phyloP scores from a whole-genome alignment of 2,329 filamentous ascomycete species.

The Aspergillus glaucus region DNA sequence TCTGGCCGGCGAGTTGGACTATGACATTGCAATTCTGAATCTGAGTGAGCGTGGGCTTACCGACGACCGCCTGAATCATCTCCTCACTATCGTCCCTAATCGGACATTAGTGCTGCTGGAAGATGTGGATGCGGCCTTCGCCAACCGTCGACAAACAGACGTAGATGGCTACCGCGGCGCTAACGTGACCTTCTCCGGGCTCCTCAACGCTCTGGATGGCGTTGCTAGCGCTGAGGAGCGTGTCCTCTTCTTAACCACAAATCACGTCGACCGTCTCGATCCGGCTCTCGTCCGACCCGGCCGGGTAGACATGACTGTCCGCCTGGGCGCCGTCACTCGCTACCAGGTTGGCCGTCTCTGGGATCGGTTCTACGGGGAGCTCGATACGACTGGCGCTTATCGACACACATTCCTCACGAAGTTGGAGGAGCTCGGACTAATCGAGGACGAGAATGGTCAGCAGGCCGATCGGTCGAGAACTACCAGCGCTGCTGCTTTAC shows the following conservation, averaged over 20 bases:
- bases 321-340: slow-evolving; percentile 78
- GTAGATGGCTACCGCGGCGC: slow-evolving; percentile 78
- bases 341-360: slow-evolving; percentile 84
- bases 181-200: slow-evolving; percentile 87
- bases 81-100: slow-evolving; percentile 77
- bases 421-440: slow-evolving; percentile 63
- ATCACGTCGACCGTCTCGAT: slow-evolving; percentile 84
- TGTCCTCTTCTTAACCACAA: slow-evolving; percentile 89
- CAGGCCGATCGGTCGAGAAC: slow-evolving; percentile 42
- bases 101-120: slow-evolving; percentile 78
- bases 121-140: slow-evolving; percentile 86
- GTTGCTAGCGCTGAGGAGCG: slow-evolving; percentile 93
- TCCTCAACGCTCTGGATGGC: slow-evolving; percentile 80
- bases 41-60: slow-evolving; percentile 84
- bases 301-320: slow-evolving; percentile 85
- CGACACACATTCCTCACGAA: slow-evolving; percentile 64
- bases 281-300: slow-evolving; percentile 85
- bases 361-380: slow-evolving; percentile 88
- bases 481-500: slow-evolving; percentile 84
- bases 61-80: slow-evolving; percentile 78
- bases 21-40: slow-evolving; percentile 87
- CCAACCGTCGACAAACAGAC: slow-evolving; percentile 70
- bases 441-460: slow-evolving; percentile 51
- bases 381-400: slow-evolving; percentile 59
- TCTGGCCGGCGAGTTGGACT: slow-evolving; percentile 84